Evolutionary conservation across 768 basidiomycete genomes (phyloP).

Genomic region (Mycena indigotica): DNA sequence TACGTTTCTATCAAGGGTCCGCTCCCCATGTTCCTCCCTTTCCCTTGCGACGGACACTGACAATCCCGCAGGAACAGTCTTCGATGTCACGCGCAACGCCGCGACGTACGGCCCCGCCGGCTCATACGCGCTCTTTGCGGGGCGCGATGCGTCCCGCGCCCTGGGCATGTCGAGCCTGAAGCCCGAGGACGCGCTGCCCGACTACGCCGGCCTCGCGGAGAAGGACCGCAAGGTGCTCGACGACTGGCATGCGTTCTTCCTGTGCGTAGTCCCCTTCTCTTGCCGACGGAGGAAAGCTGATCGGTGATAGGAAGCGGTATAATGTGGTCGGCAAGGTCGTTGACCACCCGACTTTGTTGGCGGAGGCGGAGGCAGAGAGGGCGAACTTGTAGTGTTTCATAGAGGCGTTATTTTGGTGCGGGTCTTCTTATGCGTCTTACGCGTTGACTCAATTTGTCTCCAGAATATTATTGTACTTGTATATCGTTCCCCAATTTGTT

Average conservation of each 20-base stretch:
- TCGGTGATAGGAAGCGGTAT: constrained; percentile 81
- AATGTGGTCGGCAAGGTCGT: constrained; percentile 78
- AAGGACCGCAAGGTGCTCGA: constrained; percentile 78
- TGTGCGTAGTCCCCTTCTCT: constrained; percentile 49
- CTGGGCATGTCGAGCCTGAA: constrained; percentile 89
- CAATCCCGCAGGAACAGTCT: constrained; percentile 64
- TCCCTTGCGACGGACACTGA: neutral
- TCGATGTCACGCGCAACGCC: constrained; percentile 76
- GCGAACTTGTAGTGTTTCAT: neutral
- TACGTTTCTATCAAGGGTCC: constrained; percentile 92
- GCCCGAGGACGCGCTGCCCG: constrained; percentile 79
- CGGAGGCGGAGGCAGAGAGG: neutral
- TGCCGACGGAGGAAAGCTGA: neutral
- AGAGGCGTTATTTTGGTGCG: too few relatives aligned
- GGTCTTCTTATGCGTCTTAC: too few relatives aligned
- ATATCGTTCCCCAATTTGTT: too few relatives aligned
- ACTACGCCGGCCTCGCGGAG: constrained; percentile 74
- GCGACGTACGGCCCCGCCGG: constrained; percentile 87
- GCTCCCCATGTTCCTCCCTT: constrained; percentile 7
- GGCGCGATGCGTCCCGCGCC: constrained; percentile 88
- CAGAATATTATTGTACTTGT: too few relatives aligned
- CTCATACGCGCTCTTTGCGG: constrained; percentile 85
- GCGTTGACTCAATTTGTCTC: too few relatives aligned
- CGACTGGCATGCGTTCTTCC: constrained; percentile 89
- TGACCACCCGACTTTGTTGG: constrained; percentile 43